Base-by-base conservation (phyloP, 306 rosid species). In the Vicia faba region DNA sequence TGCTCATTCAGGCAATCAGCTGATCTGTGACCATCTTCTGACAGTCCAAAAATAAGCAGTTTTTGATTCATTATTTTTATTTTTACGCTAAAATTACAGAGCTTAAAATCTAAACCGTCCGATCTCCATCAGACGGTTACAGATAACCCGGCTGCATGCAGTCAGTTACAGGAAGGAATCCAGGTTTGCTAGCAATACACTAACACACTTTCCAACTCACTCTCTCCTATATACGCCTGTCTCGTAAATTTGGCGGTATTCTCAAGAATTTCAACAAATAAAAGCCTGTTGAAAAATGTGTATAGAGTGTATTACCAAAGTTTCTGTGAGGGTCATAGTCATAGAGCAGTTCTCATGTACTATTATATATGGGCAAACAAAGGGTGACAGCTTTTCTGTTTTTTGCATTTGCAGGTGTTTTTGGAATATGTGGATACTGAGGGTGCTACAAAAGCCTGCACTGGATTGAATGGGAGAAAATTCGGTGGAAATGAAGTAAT, bases 381-480 rank as follows among this genome's bases (percentile, higher is more conserved):
- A 38, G 20, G 16, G 10, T 6, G 18, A 5, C 18, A 61, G 38
- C 31, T 19, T 60, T 62, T 62, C 14, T 56, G n/a, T 3, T 56
- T n/a, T 11, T 13, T 25, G 8, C 10, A 36, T 57, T 63, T 46
- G 26, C 66, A 93, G 99, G 99, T 93, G 67, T 93, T 90, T 84
- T 75, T 93, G 78, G 97, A 93, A 87, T 93, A 93, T 65, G 95
- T 70, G 4, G 99, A 93, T 70, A 54, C 76, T 0, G 97, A 93
- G 15, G 87, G 97, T 19, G 83, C 99, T 33, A 75, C 90, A 7
- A 95, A 95, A 76, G 99, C 97, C 29, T 87, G 90, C 7, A 40
- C 87, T 4, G 99, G 96, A 43, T 68, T 93, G 85, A 86, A 93
- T 80, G 97, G 95, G n/a, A 73, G 99, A 16, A 90, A 86, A 43